phyloP scores from a whole-genome alignment of 2,329 filamentous ascomycete genomes.

The Kalmusia sp. region DNA sequence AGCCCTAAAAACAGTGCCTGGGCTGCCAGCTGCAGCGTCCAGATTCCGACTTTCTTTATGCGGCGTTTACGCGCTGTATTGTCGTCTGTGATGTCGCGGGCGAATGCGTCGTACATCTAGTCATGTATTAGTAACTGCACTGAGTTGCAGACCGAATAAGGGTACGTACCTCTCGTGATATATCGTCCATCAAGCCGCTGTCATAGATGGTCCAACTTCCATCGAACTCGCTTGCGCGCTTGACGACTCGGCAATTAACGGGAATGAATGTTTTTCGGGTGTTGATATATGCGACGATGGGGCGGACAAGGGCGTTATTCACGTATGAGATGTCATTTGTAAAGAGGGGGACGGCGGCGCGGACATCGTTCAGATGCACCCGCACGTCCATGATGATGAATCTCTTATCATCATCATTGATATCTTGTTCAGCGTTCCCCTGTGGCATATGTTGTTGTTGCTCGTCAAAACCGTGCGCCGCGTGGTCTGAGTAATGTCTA shows the following conservation, averaged over 20 bases:
- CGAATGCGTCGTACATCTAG: slow-evolving; percentile 91
- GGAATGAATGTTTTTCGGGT: slow-evolving; percentile 94
- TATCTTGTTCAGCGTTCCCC: slow-evolving; percentile 18
- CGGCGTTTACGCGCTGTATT: slow-evolving; percentile 84
- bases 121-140: not conserved
- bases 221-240: slow-evolving; percentile 87
- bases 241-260: slow-evolving; percentile 92
- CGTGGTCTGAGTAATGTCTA: slow-evolving; percentile 46
- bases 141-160: no score
- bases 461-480: slow-evolving; percentile 37
- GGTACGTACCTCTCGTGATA: slow-evolving; percentile 78
- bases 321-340: slow-evolving; percentile 91
- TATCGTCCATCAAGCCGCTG: slow-evolving; percentile 90
- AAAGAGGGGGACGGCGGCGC: slow-evolving; percentile 91
- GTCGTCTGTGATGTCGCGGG: slow-evolving; percentile 87
- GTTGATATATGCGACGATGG: slow-evolving; percentile 98
- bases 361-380: slow-evolving; percentile 94
- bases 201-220: slow-evolving; percentile 96
- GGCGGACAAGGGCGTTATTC: slow-evolving; percentile 92
- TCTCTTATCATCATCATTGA: slow-evolving; percentile 66
- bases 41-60: slow-evolving; percentile 95
- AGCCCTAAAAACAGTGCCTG: slow-evolving; percentile 96
- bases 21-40: slow-evolving; percentile 90
- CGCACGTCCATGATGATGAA: slow-evolving; percentile 93
- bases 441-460: slow-evolving; percentile 22